Base-by-base conservation (phyloP, 805 yeast species). In the Starmerella geochares region DNA sequence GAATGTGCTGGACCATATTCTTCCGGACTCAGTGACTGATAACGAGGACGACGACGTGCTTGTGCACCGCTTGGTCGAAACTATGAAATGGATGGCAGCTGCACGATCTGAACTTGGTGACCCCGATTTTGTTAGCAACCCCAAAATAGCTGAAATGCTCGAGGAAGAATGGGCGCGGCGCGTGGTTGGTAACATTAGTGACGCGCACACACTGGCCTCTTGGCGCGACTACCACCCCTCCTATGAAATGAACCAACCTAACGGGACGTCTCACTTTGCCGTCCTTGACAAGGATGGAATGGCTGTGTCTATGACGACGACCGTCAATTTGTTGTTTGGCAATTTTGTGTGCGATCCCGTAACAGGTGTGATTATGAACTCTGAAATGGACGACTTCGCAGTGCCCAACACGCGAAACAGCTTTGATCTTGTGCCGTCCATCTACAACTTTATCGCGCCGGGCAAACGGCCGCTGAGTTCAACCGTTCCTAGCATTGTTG, bases 301-400 rank as follows among this genome's bases (percentile, higher is more conserved):
- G 69, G 86, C 96, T 0, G 92, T 90, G 2, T 71, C 86, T 2
- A 72, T 88, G 72, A 90, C 97, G 0, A 83, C 96, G 1, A 88
- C 97, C 0, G 79, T 90, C 9, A 90, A 90, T 62, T 67, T 87
- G 47, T 63, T 77, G 35, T 90, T 87, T 67, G 98, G 98, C 0
- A 80, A 92, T 11, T 62, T 79, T 58, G 81, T 90, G 5, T 83
- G 81, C 62, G 96, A 90, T 63, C 80, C 81, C 1, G 63, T 52
- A 1, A 88, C 97, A 0, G 97, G 96, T 2, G 69, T 90, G 8
- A 73, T 90, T 9, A 67, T 90, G 60, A 90, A 90, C 67, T 79
- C 86, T 58, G 86, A 90, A 65, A 88, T 90, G 96, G 96, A 90
- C 65, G 97, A 90, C 63, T 90, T 90, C 61, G 82, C 95, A 8